Evolutionary conservation across 306 rosid genomes (phyloP), one percentile per base, ranked within the genome.

Genomic region (Rosa multiflora): DNA sequence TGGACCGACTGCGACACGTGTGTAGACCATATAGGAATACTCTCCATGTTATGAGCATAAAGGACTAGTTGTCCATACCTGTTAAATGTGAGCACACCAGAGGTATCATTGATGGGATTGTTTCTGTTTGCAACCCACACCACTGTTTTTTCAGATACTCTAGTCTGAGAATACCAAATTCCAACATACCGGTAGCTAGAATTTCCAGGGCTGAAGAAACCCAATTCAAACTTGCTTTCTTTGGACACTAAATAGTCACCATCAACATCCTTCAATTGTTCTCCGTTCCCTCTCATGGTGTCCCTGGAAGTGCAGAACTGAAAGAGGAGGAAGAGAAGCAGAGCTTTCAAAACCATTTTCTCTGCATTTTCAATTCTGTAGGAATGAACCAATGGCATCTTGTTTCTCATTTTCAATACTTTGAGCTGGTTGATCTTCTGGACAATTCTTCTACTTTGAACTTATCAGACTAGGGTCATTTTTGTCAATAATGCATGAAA

Each of bases 61-160:
- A 68, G 69, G 20, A 42, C 10, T 40, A 78, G 55, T 12, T 43
- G 5, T 55, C 81, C 81, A 0, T 78, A 71, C 8, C 69, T 26
- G 75, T 55, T 69, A 8, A 78, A 17, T 1, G 46, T 53, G 42
- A 78, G 81, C 32, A 69, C 35, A 8, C 81, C 81, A 5, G 81
- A 68, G 53, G 39, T 78, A 40, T 74, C 82, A 4, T 82, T 70
- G 75, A 87, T 44, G 8, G 88, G 88, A 26, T 0, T 49, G 72
- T 87, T 75, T 37, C 88, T 87, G 77, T 88, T 90, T 35, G 90
- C 92, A 51, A 90, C 88, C 94, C 94, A 90, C 32, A 90, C 94
- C 2, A 85, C 76, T 51, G 86, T 77, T 66, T 71, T 20, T 9
- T 37, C 18, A 10, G 59, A 18, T 43, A 26, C 17, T 61, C 2